Base-by-base conservation (phyloP, 768 basidiomycete genomes). In the Amanita thiersii region DNA sequence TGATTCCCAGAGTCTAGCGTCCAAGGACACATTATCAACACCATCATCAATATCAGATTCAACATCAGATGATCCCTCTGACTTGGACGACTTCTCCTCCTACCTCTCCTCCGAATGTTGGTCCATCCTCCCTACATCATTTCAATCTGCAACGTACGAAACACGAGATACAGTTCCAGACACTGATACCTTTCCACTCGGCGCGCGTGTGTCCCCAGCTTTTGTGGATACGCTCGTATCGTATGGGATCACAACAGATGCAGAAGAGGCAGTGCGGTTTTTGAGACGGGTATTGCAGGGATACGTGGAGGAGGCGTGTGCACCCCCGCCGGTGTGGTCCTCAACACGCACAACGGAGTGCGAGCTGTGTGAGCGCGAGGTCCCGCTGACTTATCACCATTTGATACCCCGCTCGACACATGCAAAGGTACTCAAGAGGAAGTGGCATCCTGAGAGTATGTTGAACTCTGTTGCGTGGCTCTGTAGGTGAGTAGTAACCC, bases 401-500 rank as follows among this genome's bases (percentile, higher is more conserved):
- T 65, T 79, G 21, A 74, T 79, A 33, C 77, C 77, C 1, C 64
- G 72, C 19, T 68, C 69, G 15, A 64, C 58, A 12, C 77, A 81
- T 45, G 57, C 62, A 2, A 79, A 75, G 52, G 74, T 61, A n/a
- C 48, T 72, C 29, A 78, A 75, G 63, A 70, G 68, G 54, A 69
- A 66, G 35, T 77, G 76, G 77, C 76, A 79, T 52, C 55, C 66
- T 0, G 65, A 71, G 51, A 51, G 57, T 24, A 67, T 72, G 67
- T 39, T 79, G 20, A 74, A 74, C 46, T 69, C 72, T 4, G 75
- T 79, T 6, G 77, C 77, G 12, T 79, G 75, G 76, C 57, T 79
- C 17, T 81, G 77, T 52, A 55, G 75, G 70, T 69, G 31, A 35
- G 62, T 49, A 14, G 8, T 53, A 52, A 47, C 15, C 24, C 12